phyloP scores from a whole-genome alignment of 2,329 filamentous ascomycete genomes.

The Mycogone perniciosa region DNA sequence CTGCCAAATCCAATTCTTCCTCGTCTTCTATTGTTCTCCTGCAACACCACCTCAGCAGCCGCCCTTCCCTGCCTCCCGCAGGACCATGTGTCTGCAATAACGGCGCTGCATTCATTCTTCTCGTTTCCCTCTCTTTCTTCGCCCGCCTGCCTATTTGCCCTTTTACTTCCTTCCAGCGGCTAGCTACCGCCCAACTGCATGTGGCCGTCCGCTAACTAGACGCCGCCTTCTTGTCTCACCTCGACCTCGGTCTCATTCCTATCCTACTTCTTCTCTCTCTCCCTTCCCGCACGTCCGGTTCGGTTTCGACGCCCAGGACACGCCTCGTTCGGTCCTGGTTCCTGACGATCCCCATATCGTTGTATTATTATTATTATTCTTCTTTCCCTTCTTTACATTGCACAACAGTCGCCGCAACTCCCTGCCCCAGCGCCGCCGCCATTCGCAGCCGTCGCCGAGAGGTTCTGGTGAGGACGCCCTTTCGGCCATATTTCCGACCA shows the following conservation, averaged over 20 bases:
- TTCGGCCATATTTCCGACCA: constrained; percentile 13
- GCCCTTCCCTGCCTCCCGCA: constrained; percentile 8
- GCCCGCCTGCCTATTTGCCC: neutral
- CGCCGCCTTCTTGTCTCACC: constrained; percentile 28
- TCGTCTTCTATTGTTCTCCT: constrained; percentile 4
- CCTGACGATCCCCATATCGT: constrained; percentile 13
- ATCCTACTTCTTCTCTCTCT: constrained; percentile 20
- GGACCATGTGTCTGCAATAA: constrained; percentile 11
- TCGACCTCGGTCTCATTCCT: constrained; percentile 20
- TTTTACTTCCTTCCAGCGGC: constrained; percentile 10
- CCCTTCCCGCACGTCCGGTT: constrained; percentile 15
- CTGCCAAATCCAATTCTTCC: constrained; percentile 9
- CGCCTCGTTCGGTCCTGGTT: constrained; percentile 8
- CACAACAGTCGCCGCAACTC: constrained; percentile 3
- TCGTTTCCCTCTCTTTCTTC: constrained; percentile 14
- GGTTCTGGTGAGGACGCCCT: constrained; percentile 5
- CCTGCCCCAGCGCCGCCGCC: neutral
- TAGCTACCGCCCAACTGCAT: constrained; percentile 20
- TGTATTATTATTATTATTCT: constrained; percentile 1
- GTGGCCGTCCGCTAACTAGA: constrained; percentile 20
- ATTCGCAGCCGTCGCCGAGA: constrained; percentile 3
- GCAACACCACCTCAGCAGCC: constrained; percentile 8
- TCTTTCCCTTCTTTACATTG: constrained; percentile 1
- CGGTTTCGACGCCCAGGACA: constrained; percentile 13
- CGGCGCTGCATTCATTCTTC: constrained; percentile 13